A percentile compares a stretch with the other conserved stretches of the same genome.
phyloP scores from a whole-genome alignment of 495 filamentous ascomycete genomes.

The Talaromyces borbonicus region DNA sequence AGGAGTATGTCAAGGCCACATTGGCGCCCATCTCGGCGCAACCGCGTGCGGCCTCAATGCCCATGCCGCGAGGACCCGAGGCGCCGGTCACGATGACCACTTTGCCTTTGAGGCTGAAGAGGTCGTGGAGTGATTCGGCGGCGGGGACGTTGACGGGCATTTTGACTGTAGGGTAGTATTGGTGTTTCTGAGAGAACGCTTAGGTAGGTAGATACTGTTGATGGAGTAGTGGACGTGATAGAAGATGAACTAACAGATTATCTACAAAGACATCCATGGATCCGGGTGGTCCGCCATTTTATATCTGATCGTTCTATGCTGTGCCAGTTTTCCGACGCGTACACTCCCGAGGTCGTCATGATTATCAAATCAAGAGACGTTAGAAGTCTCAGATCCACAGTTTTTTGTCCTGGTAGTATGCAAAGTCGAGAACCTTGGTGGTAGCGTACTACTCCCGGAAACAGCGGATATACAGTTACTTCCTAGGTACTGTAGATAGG shows the following conservation, averaged over 20 bases:
- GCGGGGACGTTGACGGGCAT: slow-evolving; percentile 50
- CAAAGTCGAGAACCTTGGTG: too few species aligned
- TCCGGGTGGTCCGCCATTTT: too few species aligned
- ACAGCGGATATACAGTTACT: too few species aligned
- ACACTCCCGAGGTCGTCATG: too few species aligned
- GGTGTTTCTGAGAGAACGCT: not conserved
- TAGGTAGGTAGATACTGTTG: not conserved
- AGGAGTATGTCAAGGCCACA: slow-evolving; percentile 58
- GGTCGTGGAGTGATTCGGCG: slow-evolving; percentile 48
- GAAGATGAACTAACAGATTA: too few species aligned
- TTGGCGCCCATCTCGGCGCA: slow-evolving; percentile 65
- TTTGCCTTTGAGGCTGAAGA: slow-evolving; percentile 65
- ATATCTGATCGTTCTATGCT: too few species aligned
- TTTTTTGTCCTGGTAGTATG: too few species aligned
- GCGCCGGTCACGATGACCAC: slow-evolving; percentile 63
- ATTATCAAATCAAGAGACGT: not conserved
- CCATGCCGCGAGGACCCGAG: slow-evolving; percentile 59
- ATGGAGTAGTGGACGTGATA: too few species aligned
- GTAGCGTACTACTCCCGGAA: too few species aligned
- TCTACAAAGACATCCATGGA: too few species aligned
- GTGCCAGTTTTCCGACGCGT: too few species aligned
- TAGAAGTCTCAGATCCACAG: not conserved
- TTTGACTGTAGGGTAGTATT: slow-evolving; percentile 4
- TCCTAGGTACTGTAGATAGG: too few species aligned
- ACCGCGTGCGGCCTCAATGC: slow-evolving; percentile 62